Base-by-base conservation (phyloP, 2,329 filamentous ascomycete genomes). In the Chalara sp. region DNA sequence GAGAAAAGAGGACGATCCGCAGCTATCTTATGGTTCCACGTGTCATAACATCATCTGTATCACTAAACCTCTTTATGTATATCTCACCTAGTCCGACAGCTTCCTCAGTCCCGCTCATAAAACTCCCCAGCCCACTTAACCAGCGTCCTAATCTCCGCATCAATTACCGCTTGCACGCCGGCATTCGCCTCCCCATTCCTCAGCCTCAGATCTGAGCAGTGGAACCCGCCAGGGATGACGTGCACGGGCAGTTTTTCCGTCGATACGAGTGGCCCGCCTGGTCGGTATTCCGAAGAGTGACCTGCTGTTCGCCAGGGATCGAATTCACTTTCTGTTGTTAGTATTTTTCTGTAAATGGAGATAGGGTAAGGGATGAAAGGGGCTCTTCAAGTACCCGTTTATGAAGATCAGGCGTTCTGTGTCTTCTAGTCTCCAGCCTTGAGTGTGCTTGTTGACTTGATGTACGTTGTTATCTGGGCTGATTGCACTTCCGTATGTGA, bases 221-320 rank as follows among this genome's bases (percentile, higher is more conserved):
- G 80, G 43, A 74, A 72, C 0, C 72, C 76, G 3, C 71, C 73
- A 1, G 74, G 72, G 44, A 84, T 75, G 21, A 83, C 57, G 48
- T 74, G 69, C 8, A 81, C 68, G 1, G 80, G 79, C 1, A 71
- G 70, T 30, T 73, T 60, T 1, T 62, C 30, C 0, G 72, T 78
- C 8, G 72, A 72, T 49, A 64, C 11, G 12, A 82, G 62, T 1
- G 79, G 77, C 0, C 81, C 80, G 5, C 72, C 76, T 0, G 79
- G 77, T 21, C 79, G 70, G 60, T 74, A 73, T 30, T 72, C 68
- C 13, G 76, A 77, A 1, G 72, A 75, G 0, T 83, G 72, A 4
- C 73, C 73, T 0, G 75, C 71, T 4, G 76, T 72, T 33, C 74
- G 70, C 81, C 80, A 84, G 5, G 80, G 81, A 61, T 84, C 81